These are phyloP conservation scores for Globisporangium splendens DNA, from an alignment of 352 stramenopile species.

Conservation along the genomic window DNA sequence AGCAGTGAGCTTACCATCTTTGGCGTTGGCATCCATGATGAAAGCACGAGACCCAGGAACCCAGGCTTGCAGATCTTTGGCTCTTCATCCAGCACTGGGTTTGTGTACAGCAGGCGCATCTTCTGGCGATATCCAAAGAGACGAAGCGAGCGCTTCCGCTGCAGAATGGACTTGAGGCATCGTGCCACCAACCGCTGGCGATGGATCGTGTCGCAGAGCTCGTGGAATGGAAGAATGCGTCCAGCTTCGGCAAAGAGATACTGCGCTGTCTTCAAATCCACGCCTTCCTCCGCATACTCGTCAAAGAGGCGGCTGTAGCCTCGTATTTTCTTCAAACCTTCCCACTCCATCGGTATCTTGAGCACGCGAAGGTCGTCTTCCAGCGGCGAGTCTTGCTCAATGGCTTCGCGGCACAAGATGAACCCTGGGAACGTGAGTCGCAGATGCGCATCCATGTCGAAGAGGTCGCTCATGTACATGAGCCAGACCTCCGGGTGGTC, in stretches of 20 bases:
- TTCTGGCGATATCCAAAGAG: slow-evolving; percentile 70
- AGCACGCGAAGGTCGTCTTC: slow-evolving; percentile 36
- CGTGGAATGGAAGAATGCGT: slow-evolving; percentile 20
- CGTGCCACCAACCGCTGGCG: slow-evolving; percentile 31
- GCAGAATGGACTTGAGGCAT: slow-evolving; percentile 39
- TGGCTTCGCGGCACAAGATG: slow-evolving; percentile 41
- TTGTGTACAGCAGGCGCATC: slow-evolving; percentile 33
- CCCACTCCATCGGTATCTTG: slow-evolving; percentile 38
- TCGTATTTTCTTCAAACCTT: slow-evolving; percentile 20
- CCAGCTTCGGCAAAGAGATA: slow-evolving; percentile 56
- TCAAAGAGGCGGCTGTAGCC: slow-evolving; percentile 31
- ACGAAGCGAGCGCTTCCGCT: slow-evolving; percentile 46
- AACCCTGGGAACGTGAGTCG: slow-evolving; percentile 62
- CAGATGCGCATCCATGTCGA: slow-evolving; percentile 29
- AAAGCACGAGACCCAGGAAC: slow-evolving; percentile 46
- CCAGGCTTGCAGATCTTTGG: slow-evolving; percentile 39
- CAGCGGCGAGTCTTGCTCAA: slow-evolving; percentile 40
- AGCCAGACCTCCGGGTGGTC: slow-evolving; percentile 45
- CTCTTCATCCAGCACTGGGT: slow-evolving; percentile 31
- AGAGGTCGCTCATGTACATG: slow-evolving; percentile 65
- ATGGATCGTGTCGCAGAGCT: slow-evolving; percentile 37
- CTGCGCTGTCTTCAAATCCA: slow-evolving; percentile 33
- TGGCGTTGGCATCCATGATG: slow-evolving; percentile 30
- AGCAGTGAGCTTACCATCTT: slow-evolving; percentile 40
- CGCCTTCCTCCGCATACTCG: slow-evolving; percentile 37